These are phyloP conservation scores for Ceratobasidium theobromae DNA, from an alignment of 1,284 basidiomycete genomes.

Conservation along the genomic window DNA sequence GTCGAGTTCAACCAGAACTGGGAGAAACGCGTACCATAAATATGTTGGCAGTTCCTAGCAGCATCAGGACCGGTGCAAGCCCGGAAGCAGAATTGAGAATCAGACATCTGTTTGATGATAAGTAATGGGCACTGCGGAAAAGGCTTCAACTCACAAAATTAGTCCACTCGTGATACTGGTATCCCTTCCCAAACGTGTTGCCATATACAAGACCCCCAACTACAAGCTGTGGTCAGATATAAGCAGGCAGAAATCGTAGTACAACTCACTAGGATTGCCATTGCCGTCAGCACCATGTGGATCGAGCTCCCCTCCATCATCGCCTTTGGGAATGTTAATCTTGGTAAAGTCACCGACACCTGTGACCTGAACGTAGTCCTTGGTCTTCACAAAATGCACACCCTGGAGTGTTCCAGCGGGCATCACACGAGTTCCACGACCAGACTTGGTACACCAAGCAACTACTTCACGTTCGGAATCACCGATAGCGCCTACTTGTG, in stretches of 20 bases:
- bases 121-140: background rate
- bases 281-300: slow-evolving; percentile 57
- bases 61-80: slow-evolving; percentile 66
- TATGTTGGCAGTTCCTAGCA: slow-evolving; percentile 58
- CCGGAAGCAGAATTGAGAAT: slow-evolving; percentile 68
- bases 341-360: slow-evolving; percentile 43
- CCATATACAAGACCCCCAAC: slow-evolving; percentile 73
- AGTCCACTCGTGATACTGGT: slow-evolving; percentile 67
- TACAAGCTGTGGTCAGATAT: background rate
- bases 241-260: background rate
- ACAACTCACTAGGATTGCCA: slow-evolving; percentile 53
- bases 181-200: slow-evolving; percentile 60
- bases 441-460: slow-evolving; percentile 66
- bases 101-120: slow-evolving; percentile 50
- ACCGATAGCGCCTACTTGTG: slow-evolving; percentile 50
- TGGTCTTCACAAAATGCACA: slow-evolving; percentile 69
- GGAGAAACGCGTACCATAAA: slow-evolving; percentile 36
- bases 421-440: slow-evolving; percentile 70
- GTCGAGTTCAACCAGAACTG: background rate
- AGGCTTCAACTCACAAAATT: slow-evolving; percentile 43
- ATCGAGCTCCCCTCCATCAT: slow-evolving; percentile 63
- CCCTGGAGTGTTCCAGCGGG: slow-evolving; percentile 71
- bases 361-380: slow-evolving; percentile 38
- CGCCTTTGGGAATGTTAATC: slow-evolving; percentile 65
- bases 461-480: slow-evolving; percentile 66